These are phyloP conservation scores for Cyphellophora europaea DNA, from an alignment of 2,329 filamentous ascomycete genomes.

Conservation along the genomic window DNA sequence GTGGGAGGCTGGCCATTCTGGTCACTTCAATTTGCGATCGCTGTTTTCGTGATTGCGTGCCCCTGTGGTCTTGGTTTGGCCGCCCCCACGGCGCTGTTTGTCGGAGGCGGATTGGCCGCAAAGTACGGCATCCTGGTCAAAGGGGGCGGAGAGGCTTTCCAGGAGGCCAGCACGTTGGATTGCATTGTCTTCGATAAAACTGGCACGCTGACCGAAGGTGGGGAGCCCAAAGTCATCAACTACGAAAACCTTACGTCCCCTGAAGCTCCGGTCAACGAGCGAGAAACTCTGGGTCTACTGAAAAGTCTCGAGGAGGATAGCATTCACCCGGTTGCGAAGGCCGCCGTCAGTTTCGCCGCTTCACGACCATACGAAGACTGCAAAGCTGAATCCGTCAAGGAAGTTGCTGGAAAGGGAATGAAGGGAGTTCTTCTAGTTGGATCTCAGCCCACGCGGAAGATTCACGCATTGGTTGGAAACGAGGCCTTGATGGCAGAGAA, in stretches of 20 bases:
- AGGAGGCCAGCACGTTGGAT: conserved; percentile 79
- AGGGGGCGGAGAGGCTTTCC: conserved; percentile 80
- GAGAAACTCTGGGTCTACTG: conserved; percentile 36
- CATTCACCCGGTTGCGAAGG: conserved; percentile 50
- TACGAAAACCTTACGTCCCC: conserved; percentile 3
- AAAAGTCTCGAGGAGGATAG: conserved; percentile 48
- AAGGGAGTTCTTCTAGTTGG: too few relatives aligned
- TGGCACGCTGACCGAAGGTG: conserved; percentile 83
- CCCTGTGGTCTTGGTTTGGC: conserved; percentile 89
- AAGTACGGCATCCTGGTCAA: conserved; percentile 94
- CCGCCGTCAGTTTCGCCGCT: conserved; percentile 42
- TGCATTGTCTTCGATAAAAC: conserved; percentile 93
- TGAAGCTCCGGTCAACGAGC: conserved; percentile 46
- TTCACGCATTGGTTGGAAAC: conserved; percentile 46
- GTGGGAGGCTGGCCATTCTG: conserved; percentile 91
- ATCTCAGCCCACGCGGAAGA: conserved; percentile 36
- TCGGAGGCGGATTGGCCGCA: conserved; percentile 86
- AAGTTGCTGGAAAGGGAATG: conserved; percentile 50
- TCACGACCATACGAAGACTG: conserved; percentile 45
- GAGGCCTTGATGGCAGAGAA: conserved; percentile 37
- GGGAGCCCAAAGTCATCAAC: conserved; percentile 36
- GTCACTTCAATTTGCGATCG: conserved; percentile 92
- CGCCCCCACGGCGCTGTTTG: conserved; percentile 95
- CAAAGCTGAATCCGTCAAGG: conserved; percentile 34
- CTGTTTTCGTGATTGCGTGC: conserved; percentile 94